Percentiles rank a stretch among this genome's conserved stretches.
phyloP scores from a whole-genome alignment of 306 rosid species.

The Cicer cuneatum region DNA sequence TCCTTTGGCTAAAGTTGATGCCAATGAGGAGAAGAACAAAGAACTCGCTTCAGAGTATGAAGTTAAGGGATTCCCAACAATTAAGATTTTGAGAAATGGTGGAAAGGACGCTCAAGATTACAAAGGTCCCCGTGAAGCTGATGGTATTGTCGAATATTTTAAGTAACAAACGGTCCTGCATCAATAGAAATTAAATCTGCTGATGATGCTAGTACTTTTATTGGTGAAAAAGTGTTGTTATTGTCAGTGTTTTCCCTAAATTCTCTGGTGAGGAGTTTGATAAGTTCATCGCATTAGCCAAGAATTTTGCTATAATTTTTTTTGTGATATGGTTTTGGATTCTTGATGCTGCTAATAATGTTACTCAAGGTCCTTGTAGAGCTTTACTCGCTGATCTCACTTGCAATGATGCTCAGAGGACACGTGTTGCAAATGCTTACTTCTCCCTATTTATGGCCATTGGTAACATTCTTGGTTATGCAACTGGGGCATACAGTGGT shows the following conservation, averaged over 20 bases:
- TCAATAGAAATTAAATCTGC: no score
- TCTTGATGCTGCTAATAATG: no score
- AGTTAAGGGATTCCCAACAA: constrained; percentile 77
- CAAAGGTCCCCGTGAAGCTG: constrained; percentile 92
- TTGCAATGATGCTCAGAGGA: no score
- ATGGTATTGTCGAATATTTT: constrained; percentile 80
- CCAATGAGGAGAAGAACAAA: constrained; percentile 68
- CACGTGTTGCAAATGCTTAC: no score
- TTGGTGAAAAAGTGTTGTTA: constrained; percentile 68
- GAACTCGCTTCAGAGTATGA: constrained; percentile 66
- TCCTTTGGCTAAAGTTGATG: constrained; percentile 83
- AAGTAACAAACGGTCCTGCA: constrained; percentile 90
- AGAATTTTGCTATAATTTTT: no score
- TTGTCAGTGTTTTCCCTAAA: constrained; percentile 78
- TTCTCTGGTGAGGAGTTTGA: constrained; percentile 84
- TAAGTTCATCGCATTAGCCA: constrained; percentile 63
- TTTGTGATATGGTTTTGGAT: no score
- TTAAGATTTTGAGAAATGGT: constrained; percentile 84
- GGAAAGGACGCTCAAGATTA: constrained; percentile 80
- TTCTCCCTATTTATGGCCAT: no score
- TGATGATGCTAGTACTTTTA: constrained; percentile 56
- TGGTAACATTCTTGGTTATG: no score
- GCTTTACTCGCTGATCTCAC: no score
- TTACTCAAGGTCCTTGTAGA: no score
- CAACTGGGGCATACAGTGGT: no score